Evolutionary conservation across 495 filamentous ascomycete genomes (phyloP).

Genomic region (Rostrohypoxylon terebratum): DNA sequence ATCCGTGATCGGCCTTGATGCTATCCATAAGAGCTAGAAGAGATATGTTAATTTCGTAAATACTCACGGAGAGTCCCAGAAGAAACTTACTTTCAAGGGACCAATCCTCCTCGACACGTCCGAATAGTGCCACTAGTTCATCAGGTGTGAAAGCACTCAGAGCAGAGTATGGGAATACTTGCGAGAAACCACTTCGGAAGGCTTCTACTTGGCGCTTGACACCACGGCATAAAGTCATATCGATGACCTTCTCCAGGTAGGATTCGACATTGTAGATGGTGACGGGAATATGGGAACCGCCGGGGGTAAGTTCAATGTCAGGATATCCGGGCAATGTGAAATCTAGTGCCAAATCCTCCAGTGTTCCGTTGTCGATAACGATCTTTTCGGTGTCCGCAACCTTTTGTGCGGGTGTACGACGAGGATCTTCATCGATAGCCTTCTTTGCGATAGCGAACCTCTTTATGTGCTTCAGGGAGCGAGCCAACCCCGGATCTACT

Average conservation of each 20-base stretch:
- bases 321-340: slow-evolving; percentile 96
- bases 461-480: slow-evolving; percentile 87
- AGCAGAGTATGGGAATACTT: slow-evolving; percentile 95
- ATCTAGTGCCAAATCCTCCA: slow-evolving; percentile 91
- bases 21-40: slow-evolving; percentile 89
- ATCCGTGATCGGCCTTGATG: slow-evolving; percentile 99
- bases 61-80: background rate
- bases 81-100: slow-evolving; percentile 86
- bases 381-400: slow-evolving; percentile 73
- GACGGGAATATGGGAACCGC: slow-evolving; percentile 77
- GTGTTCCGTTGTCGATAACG: slow-evolving; percentile 73
- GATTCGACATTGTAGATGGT: slow-evolving; percentile 89
- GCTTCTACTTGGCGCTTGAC: slow-evolving; percentile 91
- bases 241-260: slow-evolving; percentile 91
- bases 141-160: slow-evolving; percentile 94
- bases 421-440: slow-evolving; percentile 75
- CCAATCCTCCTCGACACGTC: slow-evolving; percentile 96
- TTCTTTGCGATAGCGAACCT: slow-evolving; percentile 87
- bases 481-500: slow-evolving; percentile 88
- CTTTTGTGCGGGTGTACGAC: slow-evolving; percentile 74
- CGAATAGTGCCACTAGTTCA: slow-evolving; percentile 97
- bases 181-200: slow-evolving; percentile 91
- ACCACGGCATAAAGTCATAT: slow-evolving; percentile 88
- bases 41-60: slow-evolving; percentile 38
- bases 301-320: slow-evolving; percentile 81